Percentiles rank a stretch among this genome's conserved stretches.
Evolutionary conservation across 305 asterid genomes (phyloP).

Genomic region (Fraxinus latifolia): DNA sequence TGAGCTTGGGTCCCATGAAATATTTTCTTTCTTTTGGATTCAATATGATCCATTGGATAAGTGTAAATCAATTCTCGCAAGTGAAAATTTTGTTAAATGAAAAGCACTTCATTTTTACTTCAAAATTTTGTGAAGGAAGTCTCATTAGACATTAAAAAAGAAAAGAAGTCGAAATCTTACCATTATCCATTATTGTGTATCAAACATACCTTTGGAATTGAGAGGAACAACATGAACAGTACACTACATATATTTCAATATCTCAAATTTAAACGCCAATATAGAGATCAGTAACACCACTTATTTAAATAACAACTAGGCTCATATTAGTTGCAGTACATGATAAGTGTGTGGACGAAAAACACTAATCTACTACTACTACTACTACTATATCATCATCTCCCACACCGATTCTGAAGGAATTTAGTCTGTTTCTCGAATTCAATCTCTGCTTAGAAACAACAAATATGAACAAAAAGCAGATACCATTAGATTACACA

Average conservation of each 20-base stretch:
- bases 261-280: conserved; percentile 29
- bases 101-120: background rate
- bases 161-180: background rate
- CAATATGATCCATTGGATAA: background rate
- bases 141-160: background rate
- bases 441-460: background rate
- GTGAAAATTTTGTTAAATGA: background rate
- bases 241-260: conserved; percentile 7
- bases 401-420: background rate
- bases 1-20: background rate
- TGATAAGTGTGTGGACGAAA: background rate
- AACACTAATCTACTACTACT: background rate
- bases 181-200: background rate
- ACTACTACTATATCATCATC: background rate
- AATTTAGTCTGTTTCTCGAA: background rate
- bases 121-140: no score
- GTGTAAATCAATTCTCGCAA: background rate
- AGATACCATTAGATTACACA: conserved; percentile 4
- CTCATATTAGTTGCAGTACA: background rate
- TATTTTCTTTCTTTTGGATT: background rate
- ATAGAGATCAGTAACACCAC: background rate
- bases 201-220: background rate
- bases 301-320: background rate
- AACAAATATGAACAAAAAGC: background rate
- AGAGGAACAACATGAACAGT: background rate